Percentiles rank a stretch among this genome's conserved stretches.
Evolutionary conservation across 257 asterid genomes (phyloP).

Genomic region (Solanum gandarillasii): DNA sequence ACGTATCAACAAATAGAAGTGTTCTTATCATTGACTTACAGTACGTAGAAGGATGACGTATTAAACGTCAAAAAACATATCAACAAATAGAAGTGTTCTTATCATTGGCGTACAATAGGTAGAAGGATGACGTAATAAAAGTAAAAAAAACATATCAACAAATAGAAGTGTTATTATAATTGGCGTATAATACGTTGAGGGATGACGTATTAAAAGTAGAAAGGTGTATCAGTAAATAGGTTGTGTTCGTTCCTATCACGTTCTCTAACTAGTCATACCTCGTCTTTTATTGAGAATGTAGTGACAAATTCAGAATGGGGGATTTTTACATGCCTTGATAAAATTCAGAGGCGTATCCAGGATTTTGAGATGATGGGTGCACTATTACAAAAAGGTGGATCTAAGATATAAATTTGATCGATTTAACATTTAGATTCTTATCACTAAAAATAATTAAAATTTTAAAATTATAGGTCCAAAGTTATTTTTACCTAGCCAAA

Average conservation of each 20-base stretch:
- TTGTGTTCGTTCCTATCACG: not conserved
- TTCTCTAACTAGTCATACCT: not conserved
- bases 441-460: no score
- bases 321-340: no score
- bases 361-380: no score
- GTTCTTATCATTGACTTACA: not conserved
- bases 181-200: not conserved
- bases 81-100: not conserved
- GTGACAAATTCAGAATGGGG: not conserved
- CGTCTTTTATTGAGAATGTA: not conserved
- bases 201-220: not conserved
- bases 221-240: not conserved
- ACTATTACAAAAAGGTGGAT: no score
- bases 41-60: no score
- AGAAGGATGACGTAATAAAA: not conserved
- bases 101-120: accelerated
- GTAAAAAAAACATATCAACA: no score
- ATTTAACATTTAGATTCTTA: no score
- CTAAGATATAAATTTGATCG: no score
- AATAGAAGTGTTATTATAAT: not conserved
- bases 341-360: no score
- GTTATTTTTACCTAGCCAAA: no score
- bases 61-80: not conserved
- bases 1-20: not conserved
- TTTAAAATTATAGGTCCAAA: no score